Base-by-base conservation (phyloP, 2,329 filamentous ascomycete species). In the Domatiomyces catenatus region DNA sequence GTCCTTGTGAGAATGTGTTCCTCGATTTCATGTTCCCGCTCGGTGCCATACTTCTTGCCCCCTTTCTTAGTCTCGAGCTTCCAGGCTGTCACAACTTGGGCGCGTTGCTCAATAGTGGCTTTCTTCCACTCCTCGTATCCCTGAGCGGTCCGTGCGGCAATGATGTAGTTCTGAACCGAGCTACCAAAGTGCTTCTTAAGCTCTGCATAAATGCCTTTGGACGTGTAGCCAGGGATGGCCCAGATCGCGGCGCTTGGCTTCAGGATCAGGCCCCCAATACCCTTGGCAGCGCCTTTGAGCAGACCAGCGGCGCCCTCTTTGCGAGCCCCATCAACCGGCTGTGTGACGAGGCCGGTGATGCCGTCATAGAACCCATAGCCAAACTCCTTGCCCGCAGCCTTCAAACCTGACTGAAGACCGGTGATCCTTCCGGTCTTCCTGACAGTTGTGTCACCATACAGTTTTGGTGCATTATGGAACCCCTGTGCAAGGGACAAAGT, bases 181-280 rank as follows among this genome's bases (percentile, higher is more conserved):
- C 75, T 79, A 20, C 81, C 79, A 57, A 86, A 83, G 45, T 75
- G 67, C 55, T 83, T 86, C 54, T 81, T 75, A 49, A 92, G 73
- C 63, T 90, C 83, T 42, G 84, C 84, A 59, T 90, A 80, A 1
- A 92, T 73, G 1, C 88, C 88, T 63, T 89, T 85, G 72, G 89
- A 83, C 2, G 85, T 77, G 61, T 92, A 93, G 4, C 83, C 88
- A 0, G 86, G 85, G 3, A 93, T 66, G 1, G 78, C 77, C 77
- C 79, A 85, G 15, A 84, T 64, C 80, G 80, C 86, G 52, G 85
- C 86, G 51, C 81, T 77, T n/a, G 87, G 84, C 63, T 94, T 94
- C 18, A 92, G 68, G 1, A 92, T 72, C 1, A 93, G 64, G 0
- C 89, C 89, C 3, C 86, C 86, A 42, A 94, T 76, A 0, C 87